A percentile compares a stretch with the other conserved stretches of the same genome.
Evolutionary conservation across 345 rosid species (phyloP).

Genomic region (Sonneratia caseolaris): DNA sequence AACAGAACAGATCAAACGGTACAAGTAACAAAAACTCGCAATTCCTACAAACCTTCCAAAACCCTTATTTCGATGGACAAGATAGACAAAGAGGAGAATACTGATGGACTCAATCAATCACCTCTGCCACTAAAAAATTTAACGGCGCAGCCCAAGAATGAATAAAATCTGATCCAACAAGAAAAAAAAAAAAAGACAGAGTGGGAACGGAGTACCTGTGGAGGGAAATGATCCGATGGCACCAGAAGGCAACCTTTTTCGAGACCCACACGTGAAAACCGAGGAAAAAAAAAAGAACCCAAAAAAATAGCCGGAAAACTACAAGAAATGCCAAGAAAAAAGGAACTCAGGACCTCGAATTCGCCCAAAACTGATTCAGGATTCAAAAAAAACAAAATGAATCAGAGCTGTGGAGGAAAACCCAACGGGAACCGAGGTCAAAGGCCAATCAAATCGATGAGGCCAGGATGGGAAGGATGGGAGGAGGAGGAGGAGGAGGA

Average conservation of each 20-base stretch:
- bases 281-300: neutral
- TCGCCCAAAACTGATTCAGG: neutral
- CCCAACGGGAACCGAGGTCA: neutral
- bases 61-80: slow-evolving; percentile 1
- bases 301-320: neutral
- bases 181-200: neutral
- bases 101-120: neutral
- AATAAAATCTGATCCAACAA: neutral
- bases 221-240: slow-evolving; percentile 1
- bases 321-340: slow-evolving; percentile 1
- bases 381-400: neutral
- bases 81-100: neutral
- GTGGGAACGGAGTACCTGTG: slow-evolving; percentile 4
- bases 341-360: neutral
- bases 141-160: neutral
- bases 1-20: slow-evolving; percentile 13
- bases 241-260: neutral
- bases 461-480: neutral
- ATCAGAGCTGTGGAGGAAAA: neutral
- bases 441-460: neutral
- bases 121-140: neutral
- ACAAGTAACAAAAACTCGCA: neutral
- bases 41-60: slow-evolving; percentile 3
- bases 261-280: neutral
- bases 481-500: slow-evolving; percentile 8